phyloP scores from a whole-genome alignment of 1,284 basidiomycete species.

The Takashimella koratensis region DNA sequence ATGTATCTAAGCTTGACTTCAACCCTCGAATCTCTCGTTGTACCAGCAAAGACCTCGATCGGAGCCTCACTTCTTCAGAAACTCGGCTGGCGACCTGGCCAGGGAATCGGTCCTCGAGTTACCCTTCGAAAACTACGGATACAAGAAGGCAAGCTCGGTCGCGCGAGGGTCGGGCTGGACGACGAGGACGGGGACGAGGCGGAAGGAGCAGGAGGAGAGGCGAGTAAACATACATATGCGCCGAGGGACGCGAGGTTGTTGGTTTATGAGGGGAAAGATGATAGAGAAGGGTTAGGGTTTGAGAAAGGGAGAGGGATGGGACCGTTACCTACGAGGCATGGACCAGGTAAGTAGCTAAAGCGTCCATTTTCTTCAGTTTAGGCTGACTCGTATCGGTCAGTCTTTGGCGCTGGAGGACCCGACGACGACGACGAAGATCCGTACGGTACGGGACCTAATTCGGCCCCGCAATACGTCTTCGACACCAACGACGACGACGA shows the following conservation, averaged over 20 bases:
- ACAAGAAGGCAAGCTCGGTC: slow-evolving; percentile 59
- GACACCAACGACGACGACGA: slow-evolving; percentile 66
- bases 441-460: slow-evolving; percentile 58
- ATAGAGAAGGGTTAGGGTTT: slow-evolving; percentile 76
- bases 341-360: slow-evolving; percentile 17
- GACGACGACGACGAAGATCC: slow-evolving; percentile 87
- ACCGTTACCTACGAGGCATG: slow-evolving; percentile 17
- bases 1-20: slow-evolving; percentile 52
- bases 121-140: slow-evolving; percentile 68
- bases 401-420: slow-evolving; percentile 55
- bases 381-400: slow-evolving; percentile 16
- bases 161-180: slow-evolving; percentile 36
- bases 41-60: slow-evolving; percentile 54
- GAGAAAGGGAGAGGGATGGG: slow-evolving; percentile 62
- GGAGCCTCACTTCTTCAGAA: slow-evolving; percentile 82
- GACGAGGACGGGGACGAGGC: slow-evolving; percentile 38
- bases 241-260: slow-evolving; percentile 71
- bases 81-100: slow-evolving; percentile 92
- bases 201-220: slow-evolving; percentile 56
- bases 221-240: slow-evolving; percentile 78
- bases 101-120: slow-evolving; percentile 89
- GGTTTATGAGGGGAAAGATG: slow-evolving; percentile 64
- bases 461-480: slow-evolving; percentile 59
- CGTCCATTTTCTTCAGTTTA: background rate
- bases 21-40: slow-evolving; percentile 47